phyloP scores from a whole-genome alignment of 345 rosid species.

The Eutrema japonicum region DNA sequence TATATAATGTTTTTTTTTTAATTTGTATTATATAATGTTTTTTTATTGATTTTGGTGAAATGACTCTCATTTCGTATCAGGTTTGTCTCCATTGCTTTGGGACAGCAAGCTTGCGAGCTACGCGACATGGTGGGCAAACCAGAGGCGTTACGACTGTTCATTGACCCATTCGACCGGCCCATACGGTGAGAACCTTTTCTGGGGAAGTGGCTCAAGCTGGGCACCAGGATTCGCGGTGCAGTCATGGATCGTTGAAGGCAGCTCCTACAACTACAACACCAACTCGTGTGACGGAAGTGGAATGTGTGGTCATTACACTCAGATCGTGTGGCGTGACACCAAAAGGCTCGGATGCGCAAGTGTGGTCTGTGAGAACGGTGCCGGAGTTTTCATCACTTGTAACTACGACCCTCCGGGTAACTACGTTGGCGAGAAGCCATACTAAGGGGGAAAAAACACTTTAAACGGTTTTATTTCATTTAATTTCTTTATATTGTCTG shows the following conservation, averaged over 20 bases:
- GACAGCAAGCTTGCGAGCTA: constrained; percentile 55
- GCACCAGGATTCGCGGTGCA: constrained; percentile 65
- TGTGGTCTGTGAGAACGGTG: constrained; percentile 53
- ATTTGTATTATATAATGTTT: not conserved
- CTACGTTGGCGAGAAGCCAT: constrained; percentile 83
- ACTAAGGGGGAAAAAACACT: constrained; percentile 42
- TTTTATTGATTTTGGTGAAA: constrained; percentile 8
- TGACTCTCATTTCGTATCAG: constrained; percentile 29
- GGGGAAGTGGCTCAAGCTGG: constrained; percentile 91
- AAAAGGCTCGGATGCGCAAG: constrained; percentile 73
- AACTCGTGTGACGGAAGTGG: constrained; percentile 61
- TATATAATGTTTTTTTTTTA: not conserved
- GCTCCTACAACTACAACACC: constrained; percentile 54
- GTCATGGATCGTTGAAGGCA: constrained; percentile 74
- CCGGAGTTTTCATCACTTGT: constrained; percentile 84
- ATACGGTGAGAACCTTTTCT: constrained; percentile 89
- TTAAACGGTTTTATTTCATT: constrained; percentile 7
- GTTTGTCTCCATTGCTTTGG: constrained; percentile 67
- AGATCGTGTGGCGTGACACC: constrained; percentile 76
- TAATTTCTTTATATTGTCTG: constrained; percentile 17
- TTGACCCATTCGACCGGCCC: constrained; percentile 79
- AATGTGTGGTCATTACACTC: constrained; percentile 93
- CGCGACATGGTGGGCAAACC: constrained; percentile 66
- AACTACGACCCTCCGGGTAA: constrained; percentile 98
- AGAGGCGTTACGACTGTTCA: constrained; percentile 67